A percentile compares a stretch with the other conserved stretches of the same genome.
Evolutionary conservation across 2,329 filamentous ascomycete species (phyloP).

Genomic region (Epicoccum sorghinum): DNA sequence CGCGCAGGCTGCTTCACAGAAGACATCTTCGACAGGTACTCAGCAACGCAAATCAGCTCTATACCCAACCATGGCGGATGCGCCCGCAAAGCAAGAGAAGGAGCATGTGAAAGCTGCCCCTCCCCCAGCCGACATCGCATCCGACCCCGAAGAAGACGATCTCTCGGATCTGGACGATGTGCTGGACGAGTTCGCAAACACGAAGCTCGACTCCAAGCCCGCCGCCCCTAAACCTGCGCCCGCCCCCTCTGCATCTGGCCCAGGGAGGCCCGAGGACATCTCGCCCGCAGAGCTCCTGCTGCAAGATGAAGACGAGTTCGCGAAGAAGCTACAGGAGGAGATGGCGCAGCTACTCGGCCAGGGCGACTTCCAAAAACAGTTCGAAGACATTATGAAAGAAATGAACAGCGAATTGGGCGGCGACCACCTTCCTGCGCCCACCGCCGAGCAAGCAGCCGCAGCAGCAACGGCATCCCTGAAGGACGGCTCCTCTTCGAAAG

Average conservation of each 20-base stretch:
- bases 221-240: constrained; percentile 42
- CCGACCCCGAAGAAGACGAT: constrained; percentile 92
- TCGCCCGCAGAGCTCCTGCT: constrained; percentile 38
- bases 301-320: constrained; percentile 70
- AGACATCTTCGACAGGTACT: background rate
- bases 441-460: constrained; percentile 24
- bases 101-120: constrained; percentile 23
- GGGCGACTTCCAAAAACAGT: constrained; percentile 76
- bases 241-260: constrained; percentile 48
- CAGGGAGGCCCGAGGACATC: constrained; percentile 44
- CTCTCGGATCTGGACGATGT: constrained; percentile 93
- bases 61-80: constrained; percentile 29
- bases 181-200: constrained; percentile 84
- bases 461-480: constrained; percentile 36
- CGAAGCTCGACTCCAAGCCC: constrained; percentile 61
- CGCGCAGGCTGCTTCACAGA: background rate
- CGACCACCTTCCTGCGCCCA: constrained; percentile 21
- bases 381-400: constrained; percentile 79
- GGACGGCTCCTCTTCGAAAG: constrained; percentile 14
- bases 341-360: constrained; percentile 85
- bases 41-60: background rate
- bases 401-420: constrained; percentile 52
- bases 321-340: constrained; percentile 83
- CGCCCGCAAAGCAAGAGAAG: constrained; percentile 21
- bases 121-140: constrained; percentile 55